A percentile compares a stretch with the other conserved stretches of the same genome.
These are phyloP conservation scores for Wickerhamomyces alni DNA, from an alignment of 805 yeast species.

Conservation along the genomic window DNA sequence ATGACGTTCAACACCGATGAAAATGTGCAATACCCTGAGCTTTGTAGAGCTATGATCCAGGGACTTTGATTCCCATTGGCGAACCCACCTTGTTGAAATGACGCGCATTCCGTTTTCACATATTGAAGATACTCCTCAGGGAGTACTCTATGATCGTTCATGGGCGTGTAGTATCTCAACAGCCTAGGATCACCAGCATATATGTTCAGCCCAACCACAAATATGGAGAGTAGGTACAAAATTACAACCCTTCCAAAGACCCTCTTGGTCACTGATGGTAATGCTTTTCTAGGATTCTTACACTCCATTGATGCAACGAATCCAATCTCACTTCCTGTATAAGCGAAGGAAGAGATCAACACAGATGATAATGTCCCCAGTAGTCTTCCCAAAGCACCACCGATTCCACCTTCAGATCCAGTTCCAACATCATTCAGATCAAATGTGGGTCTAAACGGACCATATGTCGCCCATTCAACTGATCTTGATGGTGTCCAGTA, in stretches of 20 bases:
- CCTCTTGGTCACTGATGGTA: conserved; percentile 71
- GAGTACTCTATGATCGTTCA: conserved; percentile 3
- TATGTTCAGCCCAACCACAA: conserved; percentile 64
- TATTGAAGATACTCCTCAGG: conserved; percentile 7
- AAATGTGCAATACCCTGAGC: conserved; percentile 43
- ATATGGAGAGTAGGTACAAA: conserved; percentile 60
- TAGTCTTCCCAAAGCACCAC: conserved; percentile 55
- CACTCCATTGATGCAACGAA: conserved; percentile 84
- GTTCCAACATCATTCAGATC: conserved; percentile 57
- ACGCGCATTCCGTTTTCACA: conserved; percentile 5
- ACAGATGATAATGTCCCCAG: conserved; percentile 56
- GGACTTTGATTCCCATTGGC: conserved; percentile 43
- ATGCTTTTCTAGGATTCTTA: conserved; percentile 68
- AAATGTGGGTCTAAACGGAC: conserved; percentile 69
- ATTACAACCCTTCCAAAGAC: conserved; percentile 67
- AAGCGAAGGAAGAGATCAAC: conserved; percentile 65
- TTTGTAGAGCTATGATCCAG: conserved; percentile 51
- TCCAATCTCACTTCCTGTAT: conserved; percentile 78
- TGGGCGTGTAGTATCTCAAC: conserved; percentile 40
- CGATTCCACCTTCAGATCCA: conserved; percentile 49
- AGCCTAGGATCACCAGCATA: conserved; percentile 76
- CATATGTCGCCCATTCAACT: conserved; percentile 45
- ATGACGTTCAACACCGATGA: conserved; percentile 44
- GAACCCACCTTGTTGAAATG: neutral
- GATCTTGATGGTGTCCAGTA: conserved; percentile 60